Evolutionary conservation across 257 asterid species (phyloP).

Genomic region (Lavandula angustifolia): DNA sequence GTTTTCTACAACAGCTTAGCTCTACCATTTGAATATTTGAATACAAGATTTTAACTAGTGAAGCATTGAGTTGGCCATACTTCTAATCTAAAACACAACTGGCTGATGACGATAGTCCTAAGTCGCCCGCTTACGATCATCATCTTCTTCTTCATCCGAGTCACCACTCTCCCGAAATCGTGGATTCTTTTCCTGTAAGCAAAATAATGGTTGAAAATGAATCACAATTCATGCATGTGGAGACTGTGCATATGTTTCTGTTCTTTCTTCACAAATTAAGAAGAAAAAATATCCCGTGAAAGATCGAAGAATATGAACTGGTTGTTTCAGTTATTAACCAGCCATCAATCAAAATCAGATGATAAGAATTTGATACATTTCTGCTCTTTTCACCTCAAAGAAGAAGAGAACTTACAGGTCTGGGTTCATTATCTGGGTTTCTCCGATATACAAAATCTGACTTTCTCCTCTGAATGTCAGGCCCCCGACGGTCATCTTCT

Average conservation of each 20-base stretch:
- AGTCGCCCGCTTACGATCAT: slow-evolving; percentile 48
- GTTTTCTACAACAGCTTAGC: slow-evolving; percentile 21
- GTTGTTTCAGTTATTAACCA: too few species aligned
- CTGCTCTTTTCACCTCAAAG: too few species aligned
- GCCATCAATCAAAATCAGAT: too few species aligned
- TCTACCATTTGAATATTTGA: slow-evolving; percentile 25
- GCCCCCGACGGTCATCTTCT: slow-evolving; percentile 70
- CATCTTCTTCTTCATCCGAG: slow-evolving; percentile 87
- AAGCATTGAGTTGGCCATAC: slow-evolving; percentile 19
- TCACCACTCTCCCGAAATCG: slow-evolving; percentile 93
- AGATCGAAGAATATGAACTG: too few species aligned
- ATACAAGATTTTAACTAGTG: slow-evolving; percentile 17
- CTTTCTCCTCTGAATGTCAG: slow-evolving; percentile 70
- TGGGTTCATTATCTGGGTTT: slow-evolving; percentile 67
- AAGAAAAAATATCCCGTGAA: too few species aligned
- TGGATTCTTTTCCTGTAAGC: slow-evolving; percentile 84
- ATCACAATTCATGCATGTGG: too few species aligned
- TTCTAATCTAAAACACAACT: slow-evolving; percentile 25
- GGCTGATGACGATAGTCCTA: slow-evolving; percentile 26
- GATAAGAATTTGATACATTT: too few species aligned
- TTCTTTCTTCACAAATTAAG: too few species aligned
- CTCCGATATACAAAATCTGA: slow-evolving; percentile 74
- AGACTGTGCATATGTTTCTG: too few species aligned
- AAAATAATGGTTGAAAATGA: background rate
- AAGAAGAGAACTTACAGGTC: slow-evolving; percentile 57